Base-by-base conservation (phyloP, 805 yeast genomes). In the Metschnikowia aberdeeniae region DNA sequence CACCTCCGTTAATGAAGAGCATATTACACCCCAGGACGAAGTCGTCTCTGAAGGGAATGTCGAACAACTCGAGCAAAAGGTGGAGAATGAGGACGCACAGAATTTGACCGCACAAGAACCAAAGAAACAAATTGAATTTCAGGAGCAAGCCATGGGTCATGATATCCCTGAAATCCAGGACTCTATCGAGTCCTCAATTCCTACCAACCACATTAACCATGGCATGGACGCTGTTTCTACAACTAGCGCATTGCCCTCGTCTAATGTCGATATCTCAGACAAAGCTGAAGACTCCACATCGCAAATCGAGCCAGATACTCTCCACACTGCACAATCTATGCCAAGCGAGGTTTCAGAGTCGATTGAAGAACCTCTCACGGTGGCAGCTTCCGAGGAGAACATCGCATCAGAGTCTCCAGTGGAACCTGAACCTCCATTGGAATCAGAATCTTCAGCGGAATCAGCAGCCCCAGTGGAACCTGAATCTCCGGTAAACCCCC, bases 21-120 rank as follows among this genome's bases (percentile, higher is more conserved):
- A 20, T n/a, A 29, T 29, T 28, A n/a, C 33, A 37, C 19, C 27
- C 27, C 34, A 37, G 33, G 40, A 19, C 34, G 34, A 28, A n/a
- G 13, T n/a, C 17, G 27, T 37, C 40, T 37, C 34, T 37, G 40
- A 30, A 28, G n/a, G n/a, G 19, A 28, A 13, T 5, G 20, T 29
- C 13, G 40, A 37, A n/a, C 34, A 35, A 8, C 27, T 20, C n/a
- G 28, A 36, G 14, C 24, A 28, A 11, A 12, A 9, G 11, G 10
- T 20, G 31, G 27, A 6, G 12, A 8, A 11, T 11, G 27, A n/a
- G 8, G 27, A 29, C n/a, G 14, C 26, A 37, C 40, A 19, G 13
- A 37, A 37, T 27, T 19, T 29, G 34, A 37, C 40, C 12, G 34
- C 28, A 9, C 40, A 37, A 37, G 40, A 37, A 7, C 11, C 19